These are phyloP conservation scores for Colletotrichum sp. DNA, from an alignment of 2,329 filamentous ascomycete genomes.

Conservation along the genomic window DNA sequence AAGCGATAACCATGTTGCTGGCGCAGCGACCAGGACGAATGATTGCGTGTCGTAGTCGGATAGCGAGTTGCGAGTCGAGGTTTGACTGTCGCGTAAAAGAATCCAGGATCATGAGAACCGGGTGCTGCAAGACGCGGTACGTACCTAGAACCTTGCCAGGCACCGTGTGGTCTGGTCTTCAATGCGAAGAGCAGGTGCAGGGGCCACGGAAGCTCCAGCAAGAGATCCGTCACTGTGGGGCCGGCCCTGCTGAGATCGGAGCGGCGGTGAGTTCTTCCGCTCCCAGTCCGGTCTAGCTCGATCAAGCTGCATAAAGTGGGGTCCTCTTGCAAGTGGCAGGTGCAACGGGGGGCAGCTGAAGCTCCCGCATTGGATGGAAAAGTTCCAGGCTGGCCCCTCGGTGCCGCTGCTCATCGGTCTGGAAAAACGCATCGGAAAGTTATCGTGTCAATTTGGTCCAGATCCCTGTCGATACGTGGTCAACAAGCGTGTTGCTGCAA, in stretches of 20 bases:
- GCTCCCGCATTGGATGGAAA: neutral
- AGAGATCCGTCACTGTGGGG: neutral
- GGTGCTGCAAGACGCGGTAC: neutral
- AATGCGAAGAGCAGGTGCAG: neutral
- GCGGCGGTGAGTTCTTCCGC: neutral
- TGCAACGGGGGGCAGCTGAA: neutral
- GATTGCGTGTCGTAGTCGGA: neutral
- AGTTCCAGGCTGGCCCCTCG: neutral
- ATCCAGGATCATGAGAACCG: neutral
- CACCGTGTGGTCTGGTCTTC: neutral
- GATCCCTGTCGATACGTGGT: conserved; percentile 17
- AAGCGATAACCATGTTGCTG: conserved; percentile 7
- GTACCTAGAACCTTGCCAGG: neutral
- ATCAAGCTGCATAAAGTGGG: neutral
- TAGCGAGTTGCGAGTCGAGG: neutral
- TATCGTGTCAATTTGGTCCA: conserved; percentile 24
- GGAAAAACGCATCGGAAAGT: conserved; percentile 25
- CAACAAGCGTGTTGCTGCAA: conserved; percentile 1
- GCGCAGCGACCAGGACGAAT: neutral
- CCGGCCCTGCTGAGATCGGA: neutral
- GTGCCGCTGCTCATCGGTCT: neutral
- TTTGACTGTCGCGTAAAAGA: conserved; percentile 14
- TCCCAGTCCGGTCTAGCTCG: neutral
- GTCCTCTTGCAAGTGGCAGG: neutral
- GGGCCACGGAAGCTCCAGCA: neutral